These are phyloP conservation scores for Globisporangium heterothallicum DNA, from an alignment of 352 stramenopile species.

Conservation along the genomic window DNA sequence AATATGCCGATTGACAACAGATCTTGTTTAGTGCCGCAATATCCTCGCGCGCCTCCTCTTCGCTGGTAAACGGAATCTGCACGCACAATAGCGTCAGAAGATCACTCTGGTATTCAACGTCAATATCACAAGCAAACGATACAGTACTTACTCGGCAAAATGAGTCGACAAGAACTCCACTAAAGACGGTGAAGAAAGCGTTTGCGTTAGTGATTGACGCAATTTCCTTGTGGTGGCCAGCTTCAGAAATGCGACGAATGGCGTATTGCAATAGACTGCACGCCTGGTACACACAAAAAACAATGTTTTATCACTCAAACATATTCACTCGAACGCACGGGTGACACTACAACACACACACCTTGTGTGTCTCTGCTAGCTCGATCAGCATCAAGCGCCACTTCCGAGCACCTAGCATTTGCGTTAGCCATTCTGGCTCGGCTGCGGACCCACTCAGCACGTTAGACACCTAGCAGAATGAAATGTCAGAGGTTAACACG, in stretches of 20 bases:
- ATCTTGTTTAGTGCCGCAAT: slow-evolving; percentile 74
- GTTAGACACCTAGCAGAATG: slow-evolving; percentile 55
- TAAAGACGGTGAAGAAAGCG: slow-evolving; percentile 84
- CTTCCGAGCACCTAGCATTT: slow-evolving; percentile 78
- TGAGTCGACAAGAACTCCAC: slow-evolving; percentile 65
- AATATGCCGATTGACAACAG: slow-evolving; percentile 82
- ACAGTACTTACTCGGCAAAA: slow-evolving; percentile 56
- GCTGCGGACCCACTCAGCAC: slow-evolving; percentile 70
- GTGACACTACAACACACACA: no score
- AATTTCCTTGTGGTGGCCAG: slow-evolving; percentile 85
- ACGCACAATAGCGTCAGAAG: neutral
- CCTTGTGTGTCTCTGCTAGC: slow-evolving; percentile 80
- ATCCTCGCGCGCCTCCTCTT: slow-evolving; percentile 75
- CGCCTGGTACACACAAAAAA: slow-evolving; percentile 28
- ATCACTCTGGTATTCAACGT: neutral
- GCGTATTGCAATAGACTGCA: slow-evolving; percentile 83
- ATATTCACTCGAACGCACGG: no score
- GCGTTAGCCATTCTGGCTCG: slow-evolving; percentile 78
- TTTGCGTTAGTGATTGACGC: slow-evolving; percentile 80
- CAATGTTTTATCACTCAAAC: neutral
- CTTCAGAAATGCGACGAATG: slow-evolving; percentile 80
- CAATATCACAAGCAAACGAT: neutral
- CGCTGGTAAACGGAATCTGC: slow-evolving; percentile 76
- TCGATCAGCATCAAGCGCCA: slow-evolving; percentile 85
- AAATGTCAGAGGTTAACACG: no score